A percentile compares a stretch with the other conserved stretches of the same genome.
Conservation (phyloP, 345 rosid genomes). For the Dipteronia dyeriana region DNA sequence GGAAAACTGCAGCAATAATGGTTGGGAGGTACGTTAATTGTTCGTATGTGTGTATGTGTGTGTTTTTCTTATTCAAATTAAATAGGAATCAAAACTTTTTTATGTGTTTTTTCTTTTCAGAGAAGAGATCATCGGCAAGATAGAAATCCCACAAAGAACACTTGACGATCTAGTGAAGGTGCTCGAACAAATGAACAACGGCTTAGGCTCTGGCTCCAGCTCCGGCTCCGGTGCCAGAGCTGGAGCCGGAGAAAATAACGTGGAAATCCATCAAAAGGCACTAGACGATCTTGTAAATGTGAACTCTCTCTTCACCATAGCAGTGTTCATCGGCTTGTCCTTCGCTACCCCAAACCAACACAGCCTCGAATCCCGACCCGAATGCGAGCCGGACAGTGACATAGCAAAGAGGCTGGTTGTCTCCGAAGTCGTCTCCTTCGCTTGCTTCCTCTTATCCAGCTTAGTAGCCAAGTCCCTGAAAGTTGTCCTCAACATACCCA, state of each 20-base stretch:
- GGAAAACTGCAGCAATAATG: not conserved
- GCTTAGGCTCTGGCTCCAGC: no score
- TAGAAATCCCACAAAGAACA: not conserved
- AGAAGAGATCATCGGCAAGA: no score
- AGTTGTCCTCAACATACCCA: not conserved
- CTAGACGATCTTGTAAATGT: conserved; percentile 42
- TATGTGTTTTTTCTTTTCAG: no score
- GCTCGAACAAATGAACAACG: not conserved
- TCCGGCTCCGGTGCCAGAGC: no score
- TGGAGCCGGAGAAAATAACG: not conserved
- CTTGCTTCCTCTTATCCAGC: conserved; percentile 38
- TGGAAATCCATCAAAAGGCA: conserved; percentile 12
- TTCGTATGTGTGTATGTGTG: no score
- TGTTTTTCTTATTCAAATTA: no score
- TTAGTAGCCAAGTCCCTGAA: conserved; percentile 43
- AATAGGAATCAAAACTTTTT: no score
- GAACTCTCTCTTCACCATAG: conserved; percentile 42
- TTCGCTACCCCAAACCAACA: conserved; percentile 4
- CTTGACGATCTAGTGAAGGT: not conserved
- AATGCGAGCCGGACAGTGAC: conserved; percentile 10
- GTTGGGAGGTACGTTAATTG: not conserved
- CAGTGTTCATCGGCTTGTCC: conserved; percentile 43
- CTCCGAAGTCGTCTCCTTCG: conserved; percentile 39
- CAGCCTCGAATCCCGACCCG: conserved; percentile 24
- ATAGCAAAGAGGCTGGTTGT: conserved; percentile 25